phyloP scores from a whole-genome alignment of 805 yeast species.

The Candida ovalis region DNA sequence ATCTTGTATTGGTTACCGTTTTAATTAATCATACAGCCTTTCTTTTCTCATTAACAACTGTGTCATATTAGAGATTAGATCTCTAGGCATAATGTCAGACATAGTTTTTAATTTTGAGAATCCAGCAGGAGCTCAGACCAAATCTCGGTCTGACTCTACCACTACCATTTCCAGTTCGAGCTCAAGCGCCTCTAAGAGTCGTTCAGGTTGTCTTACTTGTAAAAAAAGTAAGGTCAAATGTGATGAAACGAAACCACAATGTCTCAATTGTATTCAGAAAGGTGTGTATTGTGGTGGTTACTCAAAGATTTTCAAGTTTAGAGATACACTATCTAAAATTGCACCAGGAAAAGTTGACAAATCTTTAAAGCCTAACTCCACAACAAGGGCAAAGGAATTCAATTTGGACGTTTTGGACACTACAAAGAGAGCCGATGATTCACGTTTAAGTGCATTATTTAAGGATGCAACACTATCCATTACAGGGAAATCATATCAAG shows the following conservation, averaged over 20 bases:
- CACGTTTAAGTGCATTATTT: constrained; percentile 7
- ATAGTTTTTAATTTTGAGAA: background rate
- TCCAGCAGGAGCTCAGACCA: background rate
- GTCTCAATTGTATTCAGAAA: constrained; percentile 34
- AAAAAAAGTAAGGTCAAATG: constrained; percentile 38
- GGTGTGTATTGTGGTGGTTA: constrained; percentile 18
- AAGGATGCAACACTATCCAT: constrained; percentile 14
- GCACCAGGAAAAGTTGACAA: background rate
- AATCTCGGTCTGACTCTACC: background rate
- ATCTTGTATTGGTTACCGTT: no score
- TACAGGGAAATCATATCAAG: constrained; percentile 15
- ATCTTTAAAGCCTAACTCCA: background rate
- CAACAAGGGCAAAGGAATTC: background rate
- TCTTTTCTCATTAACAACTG: no score
- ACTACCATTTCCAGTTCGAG: no score
- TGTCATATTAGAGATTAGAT: background rate
- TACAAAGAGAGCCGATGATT: background rate
- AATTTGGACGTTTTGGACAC: background rate
- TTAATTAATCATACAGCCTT: no score
- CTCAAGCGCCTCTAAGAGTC: constrained; percentile 7
- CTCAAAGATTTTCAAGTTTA: constrained; percentile 13
- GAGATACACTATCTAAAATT: constrained; percentile 1
- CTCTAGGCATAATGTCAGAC: background rate
- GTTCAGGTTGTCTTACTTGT: constrained; percentile 39
- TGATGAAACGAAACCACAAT: constrained; percentile 39